Evolutionary conservation across 306 rosid species (phyloP).

Genomic region (Neltuma alba): DNA sequence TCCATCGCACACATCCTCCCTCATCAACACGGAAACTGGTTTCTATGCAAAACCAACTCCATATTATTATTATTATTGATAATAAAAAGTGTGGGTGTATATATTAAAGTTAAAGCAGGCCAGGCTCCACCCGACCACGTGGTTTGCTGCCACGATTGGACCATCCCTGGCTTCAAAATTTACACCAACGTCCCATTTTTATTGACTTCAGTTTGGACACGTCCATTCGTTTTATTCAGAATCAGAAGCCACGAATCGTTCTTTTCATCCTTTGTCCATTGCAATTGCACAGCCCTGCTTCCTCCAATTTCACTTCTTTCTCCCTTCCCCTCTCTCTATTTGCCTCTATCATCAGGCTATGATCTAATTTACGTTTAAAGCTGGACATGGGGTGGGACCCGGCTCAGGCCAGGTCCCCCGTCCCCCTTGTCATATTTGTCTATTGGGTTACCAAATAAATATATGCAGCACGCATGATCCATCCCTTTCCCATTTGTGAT

Average conservation of each 20-base stretch:
- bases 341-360: not conserved
- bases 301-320: not conserved
- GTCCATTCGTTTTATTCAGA: no score
- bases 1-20: no score
- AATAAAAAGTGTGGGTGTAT: no score
- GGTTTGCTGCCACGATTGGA: constrained; percentile 42
- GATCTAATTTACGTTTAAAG: not conserved
- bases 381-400: constrained; percentile 10
- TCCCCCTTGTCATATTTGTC: constrained; percentile 35
- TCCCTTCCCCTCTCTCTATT: not conserved
- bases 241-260: no score
- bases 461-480: constrained; percentile 17
- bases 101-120: no score
- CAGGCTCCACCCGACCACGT: no score
- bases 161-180: no score
- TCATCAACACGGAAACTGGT: no score
- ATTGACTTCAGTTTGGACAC: no score
- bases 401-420: constrained; percentile 27
- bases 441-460: constrained; percentile 28
- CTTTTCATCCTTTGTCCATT: not conserved
- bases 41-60: no score
- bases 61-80: no score
- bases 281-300: not conserved
- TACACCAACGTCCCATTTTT: no score
- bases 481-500: constrained; percentile 42